Base-by-base conservation (phyloP, 306 rosid species). In the cucumber (Cucumis sativus) region DNA sequence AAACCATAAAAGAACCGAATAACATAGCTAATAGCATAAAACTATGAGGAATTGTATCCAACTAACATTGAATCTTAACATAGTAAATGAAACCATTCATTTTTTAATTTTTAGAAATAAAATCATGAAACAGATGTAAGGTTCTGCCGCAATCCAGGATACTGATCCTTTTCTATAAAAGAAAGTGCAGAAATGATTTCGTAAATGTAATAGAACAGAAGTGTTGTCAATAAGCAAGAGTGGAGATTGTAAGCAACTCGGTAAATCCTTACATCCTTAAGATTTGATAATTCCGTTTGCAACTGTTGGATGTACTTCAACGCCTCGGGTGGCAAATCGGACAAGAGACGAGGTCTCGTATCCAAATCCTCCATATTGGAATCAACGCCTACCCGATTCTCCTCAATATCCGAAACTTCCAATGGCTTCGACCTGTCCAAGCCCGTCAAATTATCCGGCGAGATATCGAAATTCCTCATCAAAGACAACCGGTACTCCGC, bases 401-500 rank as follows among this genome's bases (percentile, higher is more conserved):
- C 81, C 77, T 75, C 83, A 25, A 47, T 79, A 37, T 85, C 88
- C 40, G 72, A 81, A 39, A 58, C 77, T 84, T 78, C 84, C 5
- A 18, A 59, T 47, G 39, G 57, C 8, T 39, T 78, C 17, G 82
- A 78, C 58, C 70, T 54, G 71, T 81, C 80, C 60, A 73, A 83
- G n/a, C 11, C 81, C 40, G 79, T 45, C 68, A 45, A 80, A 72
- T 45, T 69, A 25, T 61, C 76, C 14, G 79, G 76, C 3, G 96
- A 85, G 40, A 90, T 77, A 73, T 92, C 96, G 21, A 95, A 84
- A 86, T 95, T 95, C 89, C 96, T 90, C 86, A 55, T 84, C 86
- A 95, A 76, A 39, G 94, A 91, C 81, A 90, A 80, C 82, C 99
- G 85, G 82, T 95, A 95, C 86, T 92, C 99, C 8, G 93, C 99